Conservation (phyloP, 176 grass and related monocot species). For the Ananas comosus region DNA sequence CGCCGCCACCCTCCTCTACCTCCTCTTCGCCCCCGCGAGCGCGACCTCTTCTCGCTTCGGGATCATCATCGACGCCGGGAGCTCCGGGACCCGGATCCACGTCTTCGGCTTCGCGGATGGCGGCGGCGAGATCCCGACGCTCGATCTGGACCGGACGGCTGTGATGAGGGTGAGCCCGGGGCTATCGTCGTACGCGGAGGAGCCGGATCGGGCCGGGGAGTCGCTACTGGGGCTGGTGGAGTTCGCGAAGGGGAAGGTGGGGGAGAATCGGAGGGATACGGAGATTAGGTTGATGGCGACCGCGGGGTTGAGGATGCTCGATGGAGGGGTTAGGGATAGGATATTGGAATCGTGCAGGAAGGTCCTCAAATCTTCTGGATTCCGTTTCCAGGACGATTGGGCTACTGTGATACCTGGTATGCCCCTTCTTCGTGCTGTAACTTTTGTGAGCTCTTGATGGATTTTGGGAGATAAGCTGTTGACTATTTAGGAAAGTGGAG, state of each 20-base stretch:
- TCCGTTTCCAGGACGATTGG: slow-evolving; percentile 67
- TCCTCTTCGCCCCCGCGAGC: slow-evolving; percentile 7
- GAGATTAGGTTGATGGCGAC: slow-evolving; percentile 89
- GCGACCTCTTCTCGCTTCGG: slow-evolving; percentile 22
- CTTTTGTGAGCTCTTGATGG: background rate
- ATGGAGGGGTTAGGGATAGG: slow-evolving; percentile 29
- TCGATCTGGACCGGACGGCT: slow-evolving; percentile 57
- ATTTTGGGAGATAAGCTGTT: slow-evolving; percentile 4
- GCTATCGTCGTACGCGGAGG: slow-evolving; percentile 52
- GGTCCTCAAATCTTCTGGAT: slow-evolving; percentile 45
- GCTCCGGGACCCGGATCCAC: slow-evolving; percentile 70
- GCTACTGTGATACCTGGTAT: slow-evolving; percentile 75
- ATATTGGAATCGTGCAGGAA: slow-evolving; percentile 64
- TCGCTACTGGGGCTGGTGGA: slow-evolving; percentile 43
- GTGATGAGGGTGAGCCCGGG: slow-evolving; percentile 66
- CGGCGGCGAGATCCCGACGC: slow-evolving; percentile 25
- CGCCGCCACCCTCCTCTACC: slow-evolving; percentile 14
- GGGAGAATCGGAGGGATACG: slow-evolving; percentile 16
- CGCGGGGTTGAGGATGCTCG: slow-evolving; percentile 58
- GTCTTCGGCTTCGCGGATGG: slow-evolving; percentile 44
- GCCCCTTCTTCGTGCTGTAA: background rate
- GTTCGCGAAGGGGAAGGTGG: slow-evolving; percentile 46
- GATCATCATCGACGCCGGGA: slow-evolving; percentile 70
- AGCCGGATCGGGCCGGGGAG: slow-evolving; percentile 34
- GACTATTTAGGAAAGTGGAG: background rate